These are phyloP conservation scores for Alternaria arborescens DNA, from an alignment of 2,329 filamentous ascomycete genomes.

Conservation along the genomic window DNA sequence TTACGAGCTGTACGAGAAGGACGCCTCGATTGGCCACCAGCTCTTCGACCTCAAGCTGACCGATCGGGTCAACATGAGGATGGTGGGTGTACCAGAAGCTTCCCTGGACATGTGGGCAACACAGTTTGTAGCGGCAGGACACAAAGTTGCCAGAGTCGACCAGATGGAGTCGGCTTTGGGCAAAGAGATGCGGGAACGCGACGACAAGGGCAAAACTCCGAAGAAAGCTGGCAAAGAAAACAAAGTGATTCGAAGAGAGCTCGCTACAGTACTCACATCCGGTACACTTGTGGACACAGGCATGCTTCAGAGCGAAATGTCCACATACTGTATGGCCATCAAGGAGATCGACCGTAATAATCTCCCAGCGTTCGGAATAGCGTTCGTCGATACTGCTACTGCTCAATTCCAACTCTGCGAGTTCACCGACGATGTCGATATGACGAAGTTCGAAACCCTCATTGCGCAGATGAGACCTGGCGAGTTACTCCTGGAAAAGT, in stretches of 20 bases:
- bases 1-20: conserved; percentile 97
- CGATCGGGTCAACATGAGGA: conserved; percentile 98
- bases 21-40: conserved; percentile 95
- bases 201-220: conserved; percentile 60
- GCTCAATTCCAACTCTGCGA: conserved; percentile 94
- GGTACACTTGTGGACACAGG: conserved; percentile 94
- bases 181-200: conserved; percentile 98
- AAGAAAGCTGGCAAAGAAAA: conserved; percentile 70
- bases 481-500: conserved; percentile 87
- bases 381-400: conserved; percentile 94
- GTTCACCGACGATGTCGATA: conserved; percentile 88
- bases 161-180: conserved; percentile 95
- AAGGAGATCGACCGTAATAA: conserved; percentile 75
- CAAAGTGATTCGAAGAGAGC: conserved; percentile 90
- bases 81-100: conserved; percentile 97
- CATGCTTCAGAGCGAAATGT: conserved; percentile 98
- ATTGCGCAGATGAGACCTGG: conserved; percentile 90
- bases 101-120: conserved; percentile 97
- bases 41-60: conserved; percentile 98
- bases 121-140: conserved; percentile 97
- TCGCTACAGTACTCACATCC: conserved; percentile 88
- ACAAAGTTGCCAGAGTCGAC: conserved; percentile 95
- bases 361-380: conserved; percentile 84
- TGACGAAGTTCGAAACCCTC: conserved; percentile 97
- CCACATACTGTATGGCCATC: conserved; percentile 93